These are phyloP conservation scores for Penicillium sp. DNA, from an alignment of 2,329 filamentous ascomycete genomes.

Conservation along the genomic window DNA sequence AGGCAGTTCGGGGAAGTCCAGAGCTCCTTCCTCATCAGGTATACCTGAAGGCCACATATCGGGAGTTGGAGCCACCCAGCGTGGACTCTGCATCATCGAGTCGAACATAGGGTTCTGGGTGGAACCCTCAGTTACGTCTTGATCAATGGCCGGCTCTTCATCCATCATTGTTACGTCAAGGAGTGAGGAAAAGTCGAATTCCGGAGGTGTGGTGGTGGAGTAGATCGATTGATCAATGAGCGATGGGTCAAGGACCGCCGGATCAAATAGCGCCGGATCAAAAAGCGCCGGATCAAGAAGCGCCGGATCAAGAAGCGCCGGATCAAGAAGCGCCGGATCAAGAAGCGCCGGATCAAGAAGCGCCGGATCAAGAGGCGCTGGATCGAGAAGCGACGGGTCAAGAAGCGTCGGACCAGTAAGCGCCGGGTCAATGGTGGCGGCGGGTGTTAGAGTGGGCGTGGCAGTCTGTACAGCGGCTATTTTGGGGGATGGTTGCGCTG, in stretches of 20 bases:
- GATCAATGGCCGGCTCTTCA: no score
- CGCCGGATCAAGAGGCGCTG: neutral
- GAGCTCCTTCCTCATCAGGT: conserved; percentile 4
- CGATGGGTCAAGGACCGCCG: conserved; percentile 1
- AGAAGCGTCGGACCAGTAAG: no score
- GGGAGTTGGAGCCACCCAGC: neutral
- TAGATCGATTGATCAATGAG: neutral
- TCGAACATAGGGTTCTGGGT: neutral
- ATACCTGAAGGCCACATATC: conserved; percentile 6
- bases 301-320: neutral
- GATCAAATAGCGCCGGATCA: neutral
- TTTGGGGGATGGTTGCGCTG: neutral
- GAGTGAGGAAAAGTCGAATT: neutral
- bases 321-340: neutral
- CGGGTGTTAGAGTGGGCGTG: neutral
- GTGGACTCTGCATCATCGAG: conserved; percentile 3
- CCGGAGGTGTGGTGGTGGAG: neutral
- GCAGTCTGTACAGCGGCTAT: neutral
- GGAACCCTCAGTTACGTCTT: no score
- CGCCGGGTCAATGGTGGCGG: neutral
- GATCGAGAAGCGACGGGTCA: no score
- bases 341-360: conserved; percentile 2
- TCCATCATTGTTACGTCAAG: neutral
- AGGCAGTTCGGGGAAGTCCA: conserved; percentile 8
- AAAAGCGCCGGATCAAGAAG: conserved; percentile 2